Conservation (phyloP, 2,329 filamentous ascomycete genomes). For the Pyrenophora teres region DNA sequence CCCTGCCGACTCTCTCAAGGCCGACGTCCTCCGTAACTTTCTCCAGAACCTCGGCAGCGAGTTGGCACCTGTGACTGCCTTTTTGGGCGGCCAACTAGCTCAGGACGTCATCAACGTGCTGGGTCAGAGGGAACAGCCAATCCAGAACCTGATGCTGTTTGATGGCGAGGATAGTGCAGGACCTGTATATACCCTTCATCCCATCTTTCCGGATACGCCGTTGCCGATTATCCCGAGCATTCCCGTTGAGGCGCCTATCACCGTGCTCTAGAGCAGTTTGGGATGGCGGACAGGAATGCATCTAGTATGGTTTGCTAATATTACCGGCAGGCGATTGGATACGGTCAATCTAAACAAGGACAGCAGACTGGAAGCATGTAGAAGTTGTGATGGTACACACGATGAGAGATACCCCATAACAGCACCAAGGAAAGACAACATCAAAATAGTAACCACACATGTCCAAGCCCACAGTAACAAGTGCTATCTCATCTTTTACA, state of each 20-base stretch:
- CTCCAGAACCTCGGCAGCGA: constrained; percentile 84
- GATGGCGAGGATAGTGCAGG: constrained; percentile 82
- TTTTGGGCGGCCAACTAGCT: constrained; percentile 85
- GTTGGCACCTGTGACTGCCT: constrained; percentile 82
- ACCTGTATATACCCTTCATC: constrained; percentile 80
- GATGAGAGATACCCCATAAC: constrained; percentile 13
- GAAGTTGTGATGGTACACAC: neutral
- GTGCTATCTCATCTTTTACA: neutral
- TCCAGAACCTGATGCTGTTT: constrained; percentile 93
- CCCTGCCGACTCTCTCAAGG: constrained; percentile 51
- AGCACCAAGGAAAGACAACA: too few species aligned
- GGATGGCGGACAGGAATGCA: neutral
- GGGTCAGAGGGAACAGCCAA: constrained; percentile 86
- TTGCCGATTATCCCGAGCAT: constrained; percentile 30
- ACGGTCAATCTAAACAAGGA: too few species aligned
- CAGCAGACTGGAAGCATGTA: neutral
- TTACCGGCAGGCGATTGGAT: neutral
- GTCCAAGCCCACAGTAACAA: too few species aligned
- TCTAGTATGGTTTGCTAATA: neutral
- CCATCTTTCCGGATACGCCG: constrained; percentile 54
- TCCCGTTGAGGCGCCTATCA: constrained; percentile 28
- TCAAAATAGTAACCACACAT: too few species aligned
- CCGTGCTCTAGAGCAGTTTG: constrained; percentile 15
- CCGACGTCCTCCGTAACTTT: constrained; percentile 78
- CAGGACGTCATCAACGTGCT: constrained; percentile 98